Evolutionary conservation across 805 yeast species (phyloP).

Genomic region (Metschnikowia kofuensis): DNA sequence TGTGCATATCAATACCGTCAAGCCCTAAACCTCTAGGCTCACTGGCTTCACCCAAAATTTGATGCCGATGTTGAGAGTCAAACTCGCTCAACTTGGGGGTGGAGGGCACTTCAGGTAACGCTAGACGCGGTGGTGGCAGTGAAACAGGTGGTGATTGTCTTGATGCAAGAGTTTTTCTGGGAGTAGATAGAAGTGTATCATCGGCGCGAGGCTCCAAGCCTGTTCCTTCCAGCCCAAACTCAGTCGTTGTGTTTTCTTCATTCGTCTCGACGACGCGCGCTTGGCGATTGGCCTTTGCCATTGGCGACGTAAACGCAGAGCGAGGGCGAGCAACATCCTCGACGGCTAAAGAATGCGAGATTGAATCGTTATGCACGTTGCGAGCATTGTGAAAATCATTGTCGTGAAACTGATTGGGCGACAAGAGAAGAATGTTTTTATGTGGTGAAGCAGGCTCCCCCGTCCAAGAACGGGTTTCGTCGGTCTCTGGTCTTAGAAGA

Average conservation of each 20-base stretch:
- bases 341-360: slow-evolving; percentile 6
- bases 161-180: slow-evolving; percentile 8
- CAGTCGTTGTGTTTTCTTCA: slow-evolving; percentile 18
- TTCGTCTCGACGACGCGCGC: slow-evolving; percentile 43
- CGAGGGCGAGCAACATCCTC: slow-evolving; percentile 24
- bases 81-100: slow-evolving; percentile 21
- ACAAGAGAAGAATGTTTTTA: slow-evolving; percentile 35
- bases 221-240: background rate
- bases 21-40: slow-evolving; percentile 36
- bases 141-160: slow-evolving; percentile 12
- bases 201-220: background rate
- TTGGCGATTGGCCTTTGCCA: slow-evolving; percentile 42
- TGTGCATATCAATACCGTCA: slow-evolving; percentile 28
- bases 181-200: slow-evolving; percentile 12
- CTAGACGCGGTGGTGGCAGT: slow-evolving; percentile 41
- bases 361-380: slow-evolving; percentile 1
- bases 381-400: slow-evolving; percentile 28
- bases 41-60: background rate
- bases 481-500: background rate
- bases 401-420: slow-evolving; percentile 39
- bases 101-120: slow-evolving; percentile 27
- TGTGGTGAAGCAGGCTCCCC: slow-evolving; percentile 11
- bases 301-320: slow-evolving; percentile 36
- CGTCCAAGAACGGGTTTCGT: background rate
- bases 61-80: background rate